Evolutionary conservation across 768 basidiomycete species (phyloP).

Genomic region (Macrolepiota dolichaula): DNA sequence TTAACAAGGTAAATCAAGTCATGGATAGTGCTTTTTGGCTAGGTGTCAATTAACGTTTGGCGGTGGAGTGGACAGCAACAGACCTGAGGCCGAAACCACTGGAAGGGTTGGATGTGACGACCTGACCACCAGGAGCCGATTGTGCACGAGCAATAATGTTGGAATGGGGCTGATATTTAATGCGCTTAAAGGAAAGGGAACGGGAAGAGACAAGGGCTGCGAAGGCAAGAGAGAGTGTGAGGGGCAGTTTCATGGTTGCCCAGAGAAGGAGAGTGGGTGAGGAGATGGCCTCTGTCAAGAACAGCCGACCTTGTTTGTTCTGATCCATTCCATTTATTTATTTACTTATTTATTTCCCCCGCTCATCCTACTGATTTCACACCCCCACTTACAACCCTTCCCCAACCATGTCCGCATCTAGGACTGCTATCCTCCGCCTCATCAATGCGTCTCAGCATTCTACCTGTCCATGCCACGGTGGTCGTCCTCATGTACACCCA

Average conservation of each 20-base stretch:
- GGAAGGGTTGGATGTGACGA: slow-evolving; percentile 25
- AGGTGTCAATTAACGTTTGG: slow-evolving; percentile 16
- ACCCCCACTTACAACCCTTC: slow-evolving; percentile 4
- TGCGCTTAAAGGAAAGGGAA: slow-evolving; percentile 44
- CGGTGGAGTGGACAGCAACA: slow-evolving; percentile 14
- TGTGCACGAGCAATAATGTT: slow-evolving; percentile 32
- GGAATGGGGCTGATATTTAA: slow-evolving; percentile 24
- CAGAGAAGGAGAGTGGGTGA: slow-evolving; percentile 17
- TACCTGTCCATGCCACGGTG: slow-evolving; percentile 78
- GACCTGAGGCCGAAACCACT: slow-evolving; percentile 45
- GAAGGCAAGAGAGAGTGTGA: slow-evolving; percentile 35
- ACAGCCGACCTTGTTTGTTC: not conserved
- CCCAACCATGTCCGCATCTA: slow-evolving; percentile 47
- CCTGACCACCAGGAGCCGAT: slow-evolving; percentile 29
- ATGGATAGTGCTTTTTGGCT: slow-evolving; percentile 52
- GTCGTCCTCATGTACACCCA: slow-evolving; percentile 40
- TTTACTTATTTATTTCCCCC: slow-evolving; percentile 16
- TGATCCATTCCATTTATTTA: too few relatives aligned
- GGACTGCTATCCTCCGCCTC: slow-evolving; percentile 66
- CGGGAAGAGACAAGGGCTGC: slow-evolving; percentile 34
- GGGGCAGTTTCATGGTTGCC: slow-evolving; percentile 37
- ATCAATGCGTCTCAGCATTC: slow-evolving; percentile 74
- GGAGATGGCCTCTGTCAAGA: slow-evolving; percentile 8
- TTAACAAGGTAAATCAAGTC: slow-evolving; percentile 81
- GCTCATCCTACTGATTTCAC: slow-evolving; percentile 41